Evolutionary conservation across 139 green algal genomes (phyloP), one percentile per base, ranked within the genome.

Genomic region (Microglena sp.): DNA sequence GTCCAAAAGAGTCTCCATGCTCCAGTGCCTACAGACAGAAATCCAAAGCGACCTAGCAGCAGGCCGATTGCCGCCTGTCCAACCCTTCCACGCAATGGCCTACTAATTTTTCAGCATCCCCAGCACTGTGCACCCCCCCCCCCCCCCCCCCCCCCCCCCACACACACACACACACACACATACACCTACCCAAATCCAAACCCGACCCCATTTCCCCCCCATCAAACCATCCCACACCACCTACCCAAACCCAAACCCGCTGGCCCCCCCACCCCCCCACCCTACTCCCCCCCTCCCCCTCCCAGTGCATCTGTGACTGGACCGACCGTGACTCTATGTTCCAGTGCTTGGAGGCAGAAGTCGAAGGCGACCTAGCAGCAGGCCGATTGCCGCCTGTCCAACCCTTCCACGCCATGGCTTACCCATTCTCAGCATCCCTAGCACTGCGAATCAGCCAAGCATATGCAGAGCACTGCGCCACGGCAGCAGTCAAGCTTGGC

Each of bases 31-130:
- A 50, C 73, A 86, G 71, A n/a, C 33, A 15, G 66, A 87, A 56
- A 72, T 91, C n/a, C 59, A 62, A 35, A 56, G 61, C 0, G 83
- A 95, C 55, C 62, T 96, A 24, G 66, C 70, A 2, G 63, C 36
- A 0, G 79, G 79, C 2, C 59, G 78, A 4, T 63, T 93, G 65
- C 89, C 90, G 1, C 63, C 70, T 62, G 28, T 90, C 87, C 90
- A 96, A 76, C 90, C 90, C n/a, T 96, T 96, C 80, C 90, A 96
- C 62, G 88, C 87, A 32, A 92, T 96, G 77, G 85, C 88, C 0
- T 95, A 96, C 69, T 84, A 90, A 24, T 87, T 96, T n/a, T 66
- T 33, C 63, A 24, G 74, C 84, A 1, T 77, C 86, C 45, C 78
- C 95, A 22, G 81, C 82, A 2, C 70, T 87, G 26, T 61, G 72